phyloP scores from a whole-genome alignment of 2,329 filamentous ascomycete species.

The Apiospora koreana region DNA sequence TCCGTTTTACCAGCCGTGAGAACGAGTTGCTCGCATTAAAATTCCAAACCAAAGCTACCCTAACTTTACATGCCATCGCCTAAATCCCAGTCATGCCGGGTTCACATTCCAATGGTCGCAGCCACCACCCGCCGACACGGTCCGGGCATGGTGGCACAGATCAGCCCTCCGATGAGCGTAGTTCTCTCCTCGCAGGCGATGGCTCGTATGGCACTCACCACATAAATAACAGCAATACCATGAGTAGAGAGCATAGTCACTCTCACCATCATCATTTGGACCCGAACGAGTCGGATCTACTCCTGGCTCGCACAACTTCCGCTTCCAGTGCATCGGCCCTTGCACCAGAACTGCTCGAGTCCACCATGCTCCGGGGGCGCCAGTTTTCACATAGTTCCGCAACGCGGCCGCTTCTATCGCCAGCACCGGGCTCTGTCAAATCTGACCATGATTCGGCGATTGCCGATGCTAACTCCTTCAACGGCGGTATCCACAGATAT shows the following conservation, averaged over 20 bases:
- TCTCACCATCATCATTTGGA: slow-evolving; percentile 16
- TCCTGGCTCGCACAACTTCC: slow-evolving; percentile 42
- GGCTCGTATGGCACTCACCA: background rate
- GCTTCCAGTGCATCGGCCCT: slow-evolving; percentile 37
- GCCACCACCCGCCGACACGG: background rate
- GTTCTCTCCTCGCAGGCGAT: background rate
- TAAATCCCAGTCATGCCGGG: background rate
- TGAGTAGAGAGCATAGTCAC: background rate
- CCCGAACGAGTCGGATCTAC: slow-evolving; percentile 36
- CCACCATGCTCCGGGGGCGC: slow-evolving; percentile 40
- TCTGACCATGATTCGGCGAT: slow-evolving; percentile 13
- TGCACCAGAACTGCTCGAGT: slow-evolving; percentile 43
- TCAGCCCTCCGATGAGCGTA: background rate
- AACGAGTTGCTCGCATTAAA: background rate
- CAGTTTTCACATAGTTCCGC: slow-evolving; percentile 27
- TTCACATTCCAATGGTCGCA: background rate
- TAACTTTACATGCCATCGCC: background rate
- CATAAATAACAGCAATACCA: background rate
- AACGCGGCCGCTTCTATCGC: background rate
- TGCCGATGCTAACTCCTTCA: slow-evolving; percentile 11
- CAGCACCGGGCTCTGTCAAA: background rate
- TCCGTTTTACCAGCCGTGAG: too few relatives aligned
- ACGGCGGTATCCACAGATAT: background rate
- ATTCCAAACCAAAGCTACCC: too few relatives aligned
- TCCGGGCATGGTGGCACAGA: background rate